Conservation (phyloP, 768 basidiomycete species). For the Cyathus striatus region DNA sequence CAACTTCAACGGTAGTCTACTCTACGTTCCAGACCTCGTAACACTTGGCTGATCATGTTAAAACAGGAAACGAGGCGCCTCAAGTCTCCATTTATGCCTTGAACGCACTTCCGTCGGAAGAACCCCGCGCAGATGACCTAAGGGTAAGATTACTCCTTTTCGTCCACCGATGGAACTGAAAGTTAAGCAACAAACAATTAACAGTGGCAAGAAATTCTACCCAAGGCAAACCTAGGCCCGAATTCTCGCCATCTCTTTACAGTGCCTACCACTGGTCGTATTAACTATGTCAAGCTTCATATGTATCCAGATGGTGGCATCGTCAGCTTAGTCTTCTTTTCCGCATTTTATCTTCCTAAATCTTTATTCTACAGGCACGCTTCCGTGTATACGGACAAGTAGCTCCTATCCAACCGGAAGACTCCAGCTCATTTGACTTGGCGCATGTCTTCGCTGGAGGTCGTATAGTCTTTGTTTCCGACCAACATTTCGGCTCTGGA, state of each 20-base stretch:
- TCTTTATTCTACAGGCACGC: constrained; percentile 55
- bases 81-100: constrained; percentile 69
- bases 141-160: constrained; percentile 34
- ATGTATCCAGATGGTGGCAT: constrained; percentile 99
- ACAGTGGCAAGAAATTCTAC: constrained; percentile 81
- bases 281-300: constrained; percentile 84
- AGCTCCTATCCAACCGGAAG: constrained; percentile 51
- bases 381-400: constrained; percentile 90
- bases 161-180: constrained; percentile 1
- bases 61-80: constrained; percentile 80
- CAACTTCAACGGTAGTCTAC: constrained; percentile 78
- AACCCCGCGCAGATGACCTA: constrained; percentile 41
- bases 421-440: constrained; percentile 62
- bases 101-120: constrained; percentile 33
- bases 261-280: constrained; percentile 42
- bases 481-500: constrained; percentile 94
- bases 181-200: constrained; percentile 11
- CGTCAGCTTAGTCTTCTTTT: constrained; percentile 40
- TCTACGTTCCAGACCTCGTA: neutral
- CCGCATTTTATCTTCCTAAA: neutral
- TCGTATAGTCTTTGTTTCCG: constrained; percentile 76
- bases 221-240: constrained; percentile 73
- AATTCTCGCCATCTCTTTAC: constrained; percentile 86
- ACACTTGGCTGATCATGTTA: neutral
- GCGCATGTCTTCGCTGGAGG: constrained; percentile 91